Evolutionary conservation across 116 monocot genomes (phyloP).

Genomic region (Trichopus zeylanicus): DNA sequence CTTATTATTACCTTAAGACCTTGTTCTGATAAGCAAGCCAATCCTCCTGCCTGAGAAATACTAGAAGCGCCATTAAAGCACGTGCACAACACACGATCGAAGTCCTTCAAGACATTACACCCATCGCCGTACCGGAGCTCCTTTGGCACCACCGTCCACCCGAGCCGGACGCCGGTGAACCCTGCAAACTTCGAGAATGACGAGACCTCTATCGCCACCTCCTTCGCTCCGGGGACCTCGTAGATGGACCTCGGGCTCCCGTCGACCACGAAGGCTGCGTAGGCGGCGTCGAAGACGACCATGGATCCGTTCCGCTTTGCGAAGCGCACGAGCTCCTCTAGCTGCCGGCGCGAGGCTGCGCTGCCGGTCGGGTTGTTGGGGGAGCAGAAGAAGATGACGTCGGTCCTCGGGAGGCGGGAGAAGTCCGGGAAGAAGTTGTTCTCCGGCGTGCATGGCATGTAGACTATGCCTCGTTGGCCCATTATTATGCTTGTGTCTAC

Average conservation of each 20-base stretch:
- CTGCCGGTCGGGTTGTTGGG: slow-evolving; percentile 96
- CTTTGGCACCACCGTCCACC: slow-evolving; percentile 84
- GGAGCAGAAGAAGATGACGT: slow-evolving; percentile 99
- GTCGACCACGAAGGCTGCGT: slow-evolving; percentile 59
- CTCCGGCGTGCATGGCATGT: slow-evolving; percentile 69
- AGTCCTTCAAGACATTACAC: slow-evolving; percentile 43
- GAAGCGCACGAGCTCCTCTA: slow-evolving; percentile 52
- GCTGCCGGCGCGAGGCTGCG: slow-evolving; percentile 53
- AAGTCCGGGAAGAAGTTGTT: slow-evolving; percentile 78
- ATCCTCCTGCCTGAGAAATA: slow-evolving; percentile 66
- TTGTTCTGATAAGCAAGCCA: slow-evolving; percentile 64
- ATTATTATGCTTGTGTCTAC: slow-evolving; percentile 68
- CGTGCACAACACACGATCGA: slow-evolving; percentile 70
- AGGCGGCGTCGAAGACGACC: slow-evolving; percentile 71
- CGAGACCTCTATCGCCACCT: slow-evolving; percentile 91
- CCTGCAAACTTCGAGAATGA: slow-evolving; percentile 89
- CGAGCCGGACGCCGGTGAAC: slow-evolving; percentile 85
- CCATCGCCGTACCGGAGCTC: slow-evolving; percentile 62
- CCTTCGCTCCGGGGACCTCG: slow-evolving; percentile 68
- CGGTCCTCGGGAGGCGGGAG: slow-evolving; percentile 31
- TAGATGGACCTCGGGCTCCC: slow-evolving; percentile 79
- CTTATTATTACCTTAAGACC: slow-evolving; percentile 36
- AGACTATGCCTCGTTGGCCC: slow-evolving; percentile 56
- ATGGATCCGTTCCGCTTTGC: slow-evolving; percentile 77
- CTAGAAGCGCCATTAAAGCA: slow-evolving; percentile 91